Evolutionary conservation across 768 basidiomycete species (phyloP), one percentile per base, ranked within the genome.

Genomic region (Kwoniella sp.): DNA sequence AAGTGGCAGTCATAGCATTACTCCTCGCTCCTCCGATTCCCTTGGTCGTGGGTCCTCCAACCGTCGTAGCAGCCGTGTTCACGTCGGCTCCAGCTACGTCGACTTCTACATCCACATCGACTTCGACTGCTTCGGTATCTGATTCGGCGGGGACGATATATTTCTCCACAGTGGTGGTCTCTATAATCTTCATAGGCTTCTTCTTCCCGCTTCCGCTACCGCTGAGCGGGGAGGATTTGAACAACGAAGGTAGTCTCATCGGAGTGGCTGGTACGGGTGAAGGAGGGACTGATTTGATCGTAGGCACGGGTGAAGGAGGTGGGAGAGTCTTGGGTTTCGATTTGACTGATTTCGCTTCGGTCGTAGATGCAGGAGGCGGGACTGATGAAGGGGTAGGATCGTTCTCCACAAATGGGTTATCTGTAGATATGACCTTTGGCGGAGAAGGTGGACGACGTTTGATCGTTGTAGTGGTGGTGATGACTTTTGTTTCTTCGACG

Each of bases 11-110:
- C 37, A 67, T 25, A 22, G 53, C 61, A 25, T 17, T 55, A 21
- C 64, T 52, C 40, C 63, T 54, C 24, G 57, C 58, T 21, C 59
- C 63, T 25, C 56, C 58, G 21, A 56, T 37, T 8, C 69, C 69
- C 22, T 58, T 60, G 3, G 63, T 68, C n/a, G 69, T 71, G 21
- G 67, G 47, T n/a, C 58, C 58, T 1, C 69, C 69, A 30, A 61
- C 26, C 6, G 70, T 71, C 26, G 67, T 66, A n/a, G 65, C 65
- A 22, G 65, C 57, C 19, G 68, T 67, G 51, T 62, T 54, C 2
- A 69, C 58, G 29, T 61, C 57, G 6, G 48, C 48, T 26, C 58
- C 33, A 27, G 21, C 22, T 59, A 10, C 50, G 17, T 52, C 44
- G 13, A 46, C 55, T 12, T 52, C 27, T n/a, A 29, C 47, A 10